A percentile compares a stretch with the other conserved stretches of the same genome.
Evolutionary conservation across 176 grass and related monocot genomes (phyloP).

Genomic region (Aegilops tauschii): DNA sequence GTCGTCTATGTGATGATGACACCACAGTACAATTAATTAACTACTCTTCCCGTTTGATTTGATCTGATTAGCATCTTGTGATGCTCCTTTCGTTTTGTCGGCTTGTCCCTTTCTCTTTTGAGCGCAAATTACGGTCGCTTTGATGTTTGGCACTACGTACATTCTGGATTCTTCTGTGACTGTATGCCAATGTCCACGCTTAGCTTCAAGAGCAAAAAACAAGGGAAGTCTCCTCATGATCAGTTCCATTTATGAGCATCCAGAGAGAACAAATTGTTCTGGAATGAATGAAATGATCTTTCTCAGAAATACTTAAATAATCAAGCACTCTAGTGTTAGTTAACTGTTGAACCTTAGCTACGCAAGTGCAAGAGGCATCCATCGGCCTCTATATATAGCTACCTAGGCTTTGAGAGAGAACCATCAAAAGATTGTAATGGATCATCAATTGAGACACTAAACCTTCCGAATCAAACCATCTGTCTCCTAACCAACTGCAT

Average conservation of each 20-base stretch:
- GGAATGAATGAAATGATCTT: background rate
- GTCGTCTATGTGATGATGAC: constrained; percentile 34
- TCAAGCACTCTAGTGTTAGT: background rate
- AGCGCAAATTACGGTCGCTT: constrained; percentile 51
- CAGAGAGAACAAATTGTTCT: background rate
- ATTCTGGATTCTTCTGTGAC: background rate
- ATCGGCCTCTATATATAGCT: background rate
- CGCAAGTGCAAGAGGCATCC: background rate
- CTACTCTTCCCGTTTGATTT: background rate
- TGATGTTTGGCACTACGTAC: constrained; percentile 4
- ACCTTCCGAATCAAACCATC: constrained; percentile 14
- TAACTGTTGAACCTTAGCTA: background rate
- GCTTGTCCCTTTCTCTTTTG: constrained; percentile 30
- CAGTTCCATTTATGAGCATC: background rate
- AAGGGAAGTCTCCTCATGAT: background rate
- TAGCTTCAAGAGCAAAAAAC: background rate
- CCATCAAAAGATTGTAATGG: background rate
- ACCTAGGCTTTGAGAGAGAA: background rate
- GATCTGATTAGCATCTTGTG: background rate
- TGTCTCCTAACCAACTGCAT: background rate
- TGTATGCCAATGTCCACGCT: background rate
- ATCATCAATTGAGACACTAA: background rate
- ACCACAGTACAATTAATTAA: constrained; percentile 22
- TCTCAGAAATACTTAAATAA: background rate
- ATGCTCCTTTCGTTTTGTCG: constrained; percentile 58